A percentile compares a stretch with the other conserved stretches of the same genome.
These are phyloP conservation scores for Teunomyces atbi DNA, from an alignment of 805 yeast genomes.

Conservation along the genomic window DNA sequence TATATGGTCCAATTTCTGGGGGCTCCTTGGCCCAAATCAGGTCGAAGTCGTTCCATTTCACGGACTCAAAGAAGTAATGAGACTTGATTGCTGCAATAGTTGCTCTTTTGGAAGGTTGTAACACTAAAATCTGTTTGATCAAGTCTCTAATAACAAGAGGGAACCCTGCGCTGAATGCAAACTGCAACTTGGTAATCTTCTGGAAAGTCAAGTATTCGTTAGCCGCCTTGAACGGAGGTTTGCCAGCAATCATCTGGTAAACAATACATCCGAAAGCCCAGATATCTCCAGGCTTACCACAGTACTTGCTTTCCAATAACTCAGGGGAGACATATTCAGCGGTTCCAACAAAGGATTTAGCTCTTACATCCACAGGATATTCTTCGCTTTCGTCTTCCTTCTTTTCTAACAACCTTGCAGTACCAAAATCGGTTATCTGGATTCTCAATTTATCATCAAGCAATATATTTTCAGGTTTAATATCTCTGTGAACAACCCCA, in stretches of 20 bases:
- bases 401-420: slow-evolving; percentile 70
- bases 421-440: slow-evolving; percentile 81
- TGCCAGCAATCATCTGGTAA: slow-evolving; percentile 63
- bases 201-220: slow-evolving; percentile 82
- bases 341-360: slow-evolving; percentile 82
- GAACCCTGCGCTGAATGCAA: slow-evolving; percentile 68
- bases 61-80: slow-evolving; percentile 68
- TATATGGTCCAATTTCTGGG: slow-evolving; percentile 71
- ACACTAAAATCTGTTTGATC: slow-evolving; percentile 60
- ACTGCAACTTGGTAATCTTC: slow-evolving; percentile 75
- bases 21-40: slow-evolving; percentile 67
- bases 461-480: slow-evolving; percentile 79
- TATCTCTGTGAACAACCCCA: slow-evolving; percentile 79
- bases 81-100: slow-evolving; percentile 54
- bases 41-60: slow-evolving; percentile 66
- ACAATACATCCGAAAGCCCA: slow-evolving; percentile 64
- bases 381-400: slow-evolving; percentile 44
- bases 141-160: slow-evolving; percentile 62
- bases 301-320: slow-evolving; percentile 65
- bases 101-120: slow-evolving; percentile 70
- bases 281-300: slow-evolving; percentile 58
- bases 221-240: slow-evolving; percentile 79
- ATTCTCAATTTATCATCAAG: slow-evolving; percentile 59
- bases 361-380: slow-evolving; percentile 66
- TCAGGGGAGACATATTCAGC: slow-evolving; percentile 87